Evolutionary conservation across 768 basidiomycete genomes (phyloP), one percentile per base, ranked within the genome.

Genomic region (Filobasidium wieringae): DNA sequence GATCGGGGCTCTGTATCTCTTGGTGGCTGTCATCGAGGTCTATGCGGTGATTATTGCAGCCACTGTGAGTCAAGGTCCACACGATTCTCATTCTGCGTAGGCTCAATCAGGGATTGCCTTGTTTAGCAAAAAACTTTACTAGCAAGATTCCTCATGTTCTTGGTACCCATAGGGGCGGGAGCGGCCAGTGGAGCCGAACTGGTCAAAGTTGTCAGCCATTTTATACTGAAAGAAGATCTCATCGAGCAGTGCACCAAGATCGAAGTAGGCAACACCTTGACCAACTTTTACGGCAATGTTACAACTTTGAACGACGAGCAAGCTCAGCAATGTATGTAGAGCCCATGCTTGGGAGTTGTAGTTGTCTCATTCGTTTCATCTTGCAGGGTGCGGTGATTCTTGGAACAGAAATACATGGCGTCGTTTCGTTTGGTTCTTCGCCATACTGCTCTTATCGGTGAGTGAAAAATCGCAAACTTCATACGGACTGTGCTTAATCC

Each of bases 321-420:
- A 14, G 43, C 43, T 12, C 22, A 53, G 15, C 33, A 37, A 3
- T 27, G 29, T 26, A 4, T 15, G 52, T 27, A 19, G 52, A 15
- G 7, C 14, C 12, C 11, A 7, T 7, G 33, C 17, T 36, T 19
- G 2, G 7, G 19, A 19, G 22, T 4, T 27, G 43, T 19, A 47
- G 4, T 2, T 22, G 37, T 3, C 11, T 15, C 4, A 40, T 52
- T 7, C 9, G 4, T 6, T 36, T 40, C 27, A 7, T 31, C 15
- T 6, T 31, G 1, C 66, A 88, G 87, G 80, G 76, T 91, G 88
- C 69, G 73, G 74, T 7, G 60, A 68, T 24, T 75, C 76, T 9
- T 90, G 84, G 82, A 75, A 72, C 61, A 81, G 77, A 37, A 81
- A 81, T 60, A 86, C 85, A 0, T 84, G 82, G 81, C 75, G 79